These are phyloP conservation scores for Curvularia spicifera DNA, from an alignment of 2,329 filamentous ascomycete species.

Conservation along the genomic window DNA sequence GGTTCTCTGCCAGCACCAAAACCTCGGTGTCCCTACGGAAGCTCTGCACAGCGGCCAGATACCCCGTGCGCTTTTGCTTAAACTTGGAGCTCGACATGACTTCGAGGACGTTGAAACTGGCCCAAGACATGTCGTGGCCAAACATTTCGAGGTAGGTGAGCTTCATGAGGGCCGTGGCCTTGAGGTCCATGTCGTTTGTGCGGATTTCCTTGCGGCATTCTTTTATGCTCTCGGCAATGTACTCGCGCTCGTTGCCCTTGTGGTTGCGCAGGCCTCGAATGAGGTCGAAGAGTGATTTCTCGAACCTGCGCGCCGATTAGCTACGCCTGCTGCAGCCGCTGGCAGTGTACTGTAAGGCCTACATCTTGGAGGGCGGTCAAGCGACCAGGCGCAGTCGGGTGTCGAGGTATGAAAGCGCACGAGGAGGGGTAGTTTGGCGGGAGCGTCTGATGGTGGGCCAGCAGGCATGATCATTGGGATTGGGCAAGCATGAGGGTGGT, in stretches of 20 bases:
- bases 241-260: constrained; percentile 93
- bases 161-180: constrained; percentile 94
- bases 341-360: neutral
- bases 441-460: constrained; percentile 30
- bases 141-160: constrained; percentile 99
- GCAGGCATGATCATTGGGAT: constrained; percentile 43
- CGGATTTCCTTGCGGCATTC: constrained; percentile 95
- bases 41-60: constrained; percentile 93
- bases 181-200: constrained; percentile 95
- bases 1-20: constrained; percentile 94
- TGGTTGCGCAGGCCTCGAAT: constrained; percentile 94
- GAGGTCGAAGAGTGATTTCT: constrained; percentile 98
- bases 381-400: constrained; percentile 25
- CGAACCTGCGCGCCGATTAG: constrained; percentile 73
- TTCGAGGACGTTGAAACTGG: constrained; percentile 95
- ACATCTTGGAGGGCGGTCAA: constrained; percentile 36
- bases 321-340: neutral
- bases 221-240: constrained; percentile 89
- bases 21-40: constrained; percentile 96
- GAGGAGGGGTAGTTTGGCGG: constrained; percentile 42
- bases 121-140: constrained; percentile 99
- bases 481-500: constrained; percentile 23
- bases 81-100: constrained; percentile 98
- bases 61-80: constrained; percentile 92
- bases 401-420: constrained; percentile 21